phyloP scores from a whole-genome alignment of 371 early-diverging fungal genomes.

The Rhizomucor miehei region DNA sequence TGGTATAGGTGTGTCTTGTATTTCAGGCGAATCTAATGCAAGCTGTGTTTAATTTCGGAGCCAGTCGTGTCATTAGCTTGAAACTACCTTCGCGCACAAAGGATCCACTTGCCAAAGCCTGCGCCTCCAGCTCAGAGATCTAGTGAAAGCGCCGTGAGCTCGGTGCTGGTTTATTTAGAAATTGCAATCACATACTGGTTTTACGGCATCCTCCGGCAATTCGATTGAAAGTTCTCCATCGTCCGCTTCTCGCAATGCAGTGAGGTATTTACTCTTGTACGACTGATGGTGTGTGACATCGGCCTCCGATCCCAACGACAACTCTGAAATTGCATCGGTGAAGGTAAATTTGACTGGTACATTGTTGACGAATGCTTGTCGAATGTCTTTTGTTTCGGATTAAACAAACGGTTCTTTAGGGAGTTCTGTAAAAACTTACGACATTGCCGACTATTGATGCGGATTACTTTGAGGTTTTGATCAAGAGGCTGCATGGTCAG shows the following conservation, averaged over 20 bases:
- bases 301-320: constrained; percentile 44
- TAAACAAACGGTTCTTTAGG: neutral
- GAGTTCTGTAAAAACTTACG: constrained; percentile 33
- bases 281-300: constrained; percentile 57
- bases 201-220: constrained; percentile 53
- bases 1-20: constrained; percentile 7
- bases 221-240: constrained; percentile 66
- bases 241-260: constrained; percentile 59
- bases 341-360: constrained; percentile 48
- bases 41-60: too few relatives aligned
- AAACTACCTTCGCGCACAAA: neutral
- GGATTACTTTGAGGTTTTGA: constrained; percentile 42
- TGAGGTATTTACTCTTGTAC: constrained; percentile 55
- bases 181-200: constrained; percentile 19
- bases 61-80: neutral
- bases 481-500: constrained; percentile 55
- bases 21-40: neutral
- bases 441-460: constrained; percentile 63
- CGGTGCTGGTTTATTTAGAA: too few relatives aligned
- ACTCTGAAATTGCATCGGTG: constrained; percentile 50
- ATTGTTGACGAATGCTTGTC: constrained; percentile 57
- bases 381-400: constrained; percentile 23
- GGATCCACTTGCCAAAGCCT: neutral
- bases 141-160: neutral
- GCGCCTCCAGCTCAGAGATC: constrained; percentile 18